Evolutionary conservation across 1,284 basidiomycete species (phyloP), one percentile per base, ranked within the genome.

Genomic region (Irpex sp.): DNA sequence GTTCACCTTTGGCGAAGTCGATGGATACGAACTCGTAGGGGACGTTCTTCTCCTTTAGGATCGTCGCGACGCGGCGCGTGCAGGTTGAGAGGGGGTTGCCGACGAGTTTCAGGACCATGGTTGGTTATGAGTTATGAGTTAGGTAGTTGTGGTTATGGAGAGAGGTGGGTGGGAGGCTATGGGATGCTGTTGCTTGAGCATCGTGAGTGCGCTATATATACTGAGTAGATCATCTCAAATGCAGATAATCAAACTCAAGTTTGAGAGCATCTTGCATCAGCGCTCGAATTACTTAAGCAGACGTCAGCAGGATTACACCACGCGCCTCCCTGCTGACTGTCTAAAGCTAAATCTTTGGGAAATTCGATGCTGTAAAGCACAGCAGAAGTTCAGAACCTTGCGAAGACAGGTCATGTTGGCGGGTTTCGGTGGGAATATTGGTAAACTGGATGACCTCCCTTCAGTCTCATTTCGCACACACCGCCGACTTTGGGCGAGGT

Each of bases 41-140:
- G 17, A 87, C 74, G 1, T 77, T 68, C 71, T 84, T 82, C 70
- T 87, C 86, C 61, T 78, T 76, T 65, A 80, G 74, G 15, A 84
- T 69, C 26, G 75, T 59, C 0, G 75, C 79, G 21, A 83, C 83
- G 37, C 79, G 77, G 7, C 78, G 78, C 57, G 79, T 79, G 76
- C 79, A 81, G 43, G 82, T 78, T 5, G 83, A 82, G 26, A 21
- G 1, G 31, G 70, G 6, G 65, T 17, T 65, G 39, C 85, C 83
- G 71, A 81, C 71, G 53, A 87, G 70, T 62, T 80, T 83, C 68
- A 86, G 72, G 60, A 81, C 78, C 85, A 86, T 87, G 37, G 15
- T 61, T 4, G 50, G 31, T 50, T 46, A 4, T 9, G 39, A 15
- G 39, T 46, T 15, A 1, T 5, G 11, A 46, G 39, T 33, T 33